phyloP scores from a whole-genome alignment of 2,329 filamentous ascomycete species.

The Clarireedia paspali region DNA sequence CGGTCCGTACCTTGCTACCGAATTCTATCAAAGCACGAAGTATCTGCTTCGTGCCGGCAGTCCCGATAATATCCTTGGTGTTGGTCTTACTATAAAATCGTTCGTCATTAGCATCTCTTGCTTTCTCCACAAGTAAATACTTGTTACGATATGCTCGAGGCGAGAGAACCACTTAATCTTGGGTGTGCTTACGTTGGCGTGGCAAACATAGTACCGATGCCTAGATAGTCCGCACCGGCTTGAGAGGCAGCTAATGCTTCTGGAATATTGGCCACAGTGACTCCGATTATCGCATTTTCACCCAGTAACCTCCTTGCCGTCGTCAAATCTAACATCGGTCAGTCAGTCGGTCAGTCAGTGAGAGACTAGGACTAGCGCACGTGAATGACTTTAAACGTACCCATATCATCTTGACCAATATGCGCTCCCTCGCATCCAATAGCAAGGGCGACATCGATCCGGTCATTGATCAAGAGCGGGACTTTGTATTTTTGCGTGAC shows the following conservation, averaged over 20 bases:
- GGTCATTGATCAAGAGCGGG: constrained; percentile 87
- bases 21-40: constrained; percentile 46
- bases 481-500: constrained; percentile 61
- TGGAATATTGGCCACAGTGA: constrained; percentile 67
- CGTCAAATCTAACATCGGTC: constrained; percentile 41
- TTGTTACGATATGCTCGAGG: not conserved
- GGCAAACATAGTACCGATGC: constrained; percentile 82
- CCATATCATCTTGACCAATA: constrained; percentile 89
- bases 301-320: constrained; percentile 69
- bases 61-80: constrained; percentile 73
- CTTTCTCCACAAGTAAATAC: too few relatives aligned
- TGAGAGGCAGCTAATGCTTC: constrained; percentile 67
- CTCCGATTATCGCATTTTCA: constrained; percentile 72
- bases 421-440: constrained; percentile 88
- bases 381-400: constrained; percentile 36
- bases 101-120: too few relatives aligned
- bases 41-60: constrained; percentile 61
- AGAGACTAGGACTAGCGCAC: not conserved
- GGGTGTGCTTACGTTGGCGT: constrained; percentile 57
- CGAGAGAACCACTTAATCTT: not conserved
- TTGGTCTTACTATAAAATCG: constrained; percentile 61
- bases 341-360: not conserved
- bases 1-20: constrained; percentile 46
- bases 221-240: constrained; percentile 81
- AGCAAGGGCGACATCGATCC: constrained; percentile 80